phyloP scores from a whole-genome alignment of 495 filamentous ascomycete genomes.

The Darksidea phi region DNA sequence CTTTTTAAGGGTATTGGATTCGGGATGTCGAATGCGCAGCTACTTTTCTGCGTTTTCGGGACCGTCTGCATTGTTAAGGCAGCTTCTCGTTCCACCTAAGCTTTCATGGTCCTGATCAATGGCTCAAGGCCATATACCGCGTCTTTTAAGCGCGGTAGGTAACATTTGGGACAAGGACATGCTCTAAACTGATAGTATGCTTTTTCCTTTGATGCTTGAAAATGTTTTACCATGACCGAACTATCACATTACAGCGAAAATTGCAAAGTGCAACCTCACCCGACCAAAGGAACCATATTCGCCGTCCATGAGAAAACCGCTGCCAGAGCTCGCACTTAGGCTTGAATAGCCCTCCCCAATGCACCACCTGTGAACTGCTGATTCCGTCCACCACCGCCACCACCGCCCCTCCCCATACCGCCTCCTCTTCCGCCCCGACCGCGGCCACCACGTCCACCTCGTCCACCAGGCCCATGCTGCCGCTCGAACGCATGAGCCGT shows the following conservation, averaged over 20 bases:
- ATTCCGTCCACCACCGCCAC: conserved; percentile 54
- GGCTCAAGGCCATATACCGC: too few species aligned
- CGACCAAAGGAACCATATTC: neutral
- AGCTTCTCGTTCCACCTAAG: too few species aligned
- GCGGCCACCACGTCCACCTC: conserved; percentile 53
- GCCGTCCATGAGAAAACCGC: neutral
- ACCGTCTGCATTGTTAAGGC: too few species aligned
- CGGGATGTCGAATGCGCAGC: too few species aligned
- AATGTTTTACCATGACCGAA: neutral
- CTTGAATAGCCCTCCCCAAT: conserved; percentile 63
- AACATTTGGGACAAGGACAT: too few species aligned
- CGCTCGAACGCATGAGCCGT: conserved; percentile 92
- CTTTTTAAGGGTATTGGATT: too few species aligned
- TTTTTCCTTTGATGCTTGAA: neutral
- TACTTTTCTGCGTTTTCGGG: too few species aligned
- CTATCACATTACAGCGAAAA: neutral
- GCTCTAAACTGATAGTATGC: neutral
- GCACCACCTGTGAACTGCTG: conserved; percentile 65
- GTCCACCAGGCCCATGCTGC: conserved; percentile 70
- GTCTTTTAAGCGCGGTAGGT: too few species aligned
- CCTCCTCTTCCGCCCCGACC: conserved; percentile 61
- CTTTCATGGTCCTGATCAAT: too few species aligned
- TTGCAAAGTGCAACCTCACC: neutral
- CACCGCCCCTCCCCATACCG: conserved; percentile 40
- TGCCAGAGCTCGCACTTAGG: conserved; percentile 40